These are phyloP conservation scores for Lindgomyces ingoldianus DNA, from an alignment of 495 filamentous ascomycete species.

Conservation along the genomic window DNA sequence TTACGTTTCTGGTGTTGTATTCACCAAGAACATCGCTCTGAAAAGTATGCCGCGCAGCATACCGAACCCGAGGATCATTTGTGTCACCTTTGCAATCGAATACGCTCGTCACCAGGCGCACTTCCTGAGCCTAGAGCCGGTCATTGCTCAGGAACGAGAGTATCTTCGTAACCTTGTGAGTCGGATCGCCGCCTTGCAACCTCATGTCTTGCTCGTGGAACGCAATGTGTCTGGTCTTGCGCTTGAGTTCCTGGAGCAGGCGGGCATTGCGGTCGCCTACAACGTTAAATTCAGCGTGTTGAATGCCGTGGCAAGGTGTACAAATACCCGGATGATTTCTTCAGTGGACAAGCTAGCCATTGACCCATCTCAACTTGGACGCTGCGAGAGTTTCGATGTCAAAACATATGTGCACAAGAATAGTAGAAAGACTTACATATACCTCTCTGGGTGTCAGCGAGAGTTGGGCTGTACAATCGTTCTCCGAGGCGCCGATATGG, in stretches of 20 bases:
- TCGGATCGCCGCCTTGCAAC: slow-evolving; percentile 81
- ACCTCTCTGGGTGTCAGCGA: slow-evolving; percentile 87
- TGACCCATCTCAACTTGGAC: slow-evolving; percentile 73
- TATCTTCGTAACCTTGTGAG: slow-evolving; percentile 90
- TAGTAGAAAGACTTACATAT: slow-evolving; percentile 91
- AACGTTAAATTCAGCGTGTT: slow-evolving; percentile 96
- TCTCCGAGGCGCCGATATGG: slow-evolving; percentile 75
- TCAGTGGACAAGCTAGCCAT: slow-evolving; percentile 93
- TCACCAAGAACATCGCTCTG: slow-evolving; percentile 92
- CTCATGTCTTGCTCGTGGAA: slow-evolving; percentile 83
- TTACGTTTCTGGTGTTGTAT: slow-evolving; percentile 94
- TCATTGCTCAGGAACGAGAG: slow-evolving; percentile 95
- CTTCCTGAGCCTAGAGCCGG: slow-evolving; percentile 97
- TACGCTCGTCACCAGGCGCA: slow-evolving; percentile 93
- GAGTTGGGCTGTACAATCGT: slow-evolving; percentile 96
- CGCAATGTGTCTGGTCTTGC: slow-evolving; percentile 89
- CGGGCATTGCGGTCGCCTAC: slow-evolving; percentile 86
- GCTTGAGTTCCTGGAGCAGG: slow-evolving; percentile 80
- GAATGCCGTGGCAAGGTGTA: slow-evolving; percentile 88
- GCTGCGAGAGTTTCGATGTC: slow-evolving; percentile 83
- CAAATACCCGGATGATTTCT: slow-evolving; percentile 86
- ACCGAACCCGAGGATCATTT: slow-evolving; percentile 78
- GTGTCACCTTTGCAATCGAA: slow-evolving; percentile 93
- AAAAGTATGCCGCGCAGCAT: slow-evolving; percentile 95
- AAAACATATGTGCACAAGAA: slow-evolving; percentile 87